Percentiles rank a stretch among this genome's conserved stretches.
Evolutionary conservation across 202 grass and related monocot species (phyloP).

Genomic region (Carex arenaria): DNA sequence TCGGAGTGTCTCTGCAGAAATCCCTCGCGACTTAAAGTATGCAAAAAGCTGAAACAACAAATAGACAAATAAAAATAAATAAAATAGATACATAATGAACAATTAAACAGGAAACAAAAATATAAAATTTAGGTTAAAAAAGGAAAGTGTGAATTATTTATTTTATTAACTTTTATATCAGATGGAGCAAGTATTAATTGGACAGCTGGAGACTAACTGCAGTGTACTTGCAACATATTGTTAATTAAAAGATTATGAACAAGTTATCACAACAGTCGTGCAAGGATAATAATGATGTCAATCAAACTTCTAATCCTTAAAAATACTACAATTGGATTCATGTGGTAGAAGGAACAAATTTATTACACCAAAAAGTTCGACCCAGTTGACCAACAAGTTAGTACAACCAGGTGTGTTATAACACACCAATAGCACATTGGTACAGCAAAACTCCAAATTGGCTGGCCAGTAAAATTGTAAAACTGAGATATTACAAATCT

Average conservation of each 20-base stretch:
- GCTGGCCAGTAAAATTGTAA: neutral
- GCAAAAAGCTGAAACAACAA: constrained; percentile 55
- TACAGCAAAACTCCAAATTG: neutral
- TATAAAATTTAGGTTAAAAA: constrained; percentile 4
- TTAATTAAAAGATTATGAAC: neutral
- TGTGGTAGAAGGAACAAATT: neutral
- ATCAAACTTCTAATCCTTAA: neutral
- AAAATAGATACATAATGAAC: constrained; percentile 24
- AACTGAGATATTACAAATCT: neutral
- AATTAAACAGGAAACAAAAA: neutral
- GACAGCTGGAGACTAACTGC: neutral
- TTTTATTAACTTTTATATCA: neutral
- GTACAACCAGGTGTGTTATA: neutral
- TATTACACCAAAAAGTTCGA: neutral
- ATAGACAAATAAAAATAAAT: constrained; percentile 23
- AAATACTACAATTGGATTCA: neutral
- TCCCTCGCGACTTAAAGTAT: constrained; percentile 71
- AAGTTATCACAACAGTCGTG: neutral
- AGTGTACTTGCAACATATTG: neutral
- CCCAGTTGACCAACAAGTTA: neutral
- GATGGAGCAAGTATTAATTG: neutral
- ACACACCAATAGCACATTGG: neutral
- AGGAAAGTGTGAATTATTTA: neutral
- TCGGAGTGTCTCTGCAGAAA: constrained; percentile 66
- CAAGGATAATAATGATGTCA: neutral